Evolutionary conservation across 805 yeast species (phyloP).

Genomic region (Spathaspora hagerdaliae): DNA sequence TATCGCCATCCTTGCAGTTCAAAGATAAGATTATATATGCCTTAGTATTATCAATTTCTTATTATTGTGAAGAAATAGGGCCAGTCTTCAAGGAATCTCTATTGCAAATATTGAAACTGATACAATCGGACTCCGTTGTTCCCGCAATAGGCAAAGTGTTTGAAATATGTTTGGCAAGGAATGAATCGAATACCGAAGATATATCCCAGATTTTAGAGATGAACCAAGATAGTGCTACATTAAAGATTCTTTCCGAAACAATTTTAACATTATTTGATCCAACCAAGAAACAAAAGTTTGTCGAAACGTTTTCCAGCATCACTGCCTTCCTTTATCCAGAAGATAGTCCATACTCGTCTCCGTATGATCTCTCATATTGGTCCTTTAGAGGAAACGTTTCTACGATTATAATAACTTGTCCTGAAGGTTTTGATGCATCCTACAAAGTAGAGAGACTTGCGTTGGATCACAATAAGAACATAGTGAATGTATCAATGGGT

Average conservation of each 20-base stretch:
- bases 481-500: constrained; percentile 65
- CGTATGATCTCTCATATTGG: constrained; percentile 28
- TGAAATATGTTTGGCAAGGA: constrained; percentile 5
- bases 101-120: constrained; percentile 5
- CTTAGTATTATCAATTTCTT: constrained; percentile 28
- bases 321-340: constrained; percentile 2
- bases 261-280: constrained; percentile 8
- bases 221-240: constrained; percentile 15
- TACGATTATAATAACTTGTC: constrained; percentile 48
- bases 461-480: constrained; percentile 11
- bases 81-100: constrained; percentile 14
- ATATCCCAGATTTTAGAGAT: constrained; percentile 6
- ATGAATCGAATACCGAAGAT: constrained; percentile 3
- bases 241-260: constrained; percentile 11
- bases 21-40: constrained; percentile 46
- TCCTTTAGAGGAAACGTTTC: constrained; percentile 24
- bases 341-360: constrained; percentile 20
- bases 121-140: neutral
- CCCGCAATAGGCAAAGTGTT: neutral
- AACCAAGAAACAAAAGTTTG: neutral
- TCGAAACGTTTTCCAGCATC: constrained; percentile 1
- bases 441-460: constrained; percentile 48
- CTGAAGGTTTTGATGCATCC: constrained; percentile 66
- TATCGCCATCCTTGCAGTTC: constrained; percentile 45
- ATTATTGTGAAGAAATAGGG: constrained; percentile 22